A percentile compares a stretch with the other conserved stretches of the same genome.
Conservation (phyloP, 2,329 filamentous ascomycete genomes). For the Pleomassaria siparia region DNA sequence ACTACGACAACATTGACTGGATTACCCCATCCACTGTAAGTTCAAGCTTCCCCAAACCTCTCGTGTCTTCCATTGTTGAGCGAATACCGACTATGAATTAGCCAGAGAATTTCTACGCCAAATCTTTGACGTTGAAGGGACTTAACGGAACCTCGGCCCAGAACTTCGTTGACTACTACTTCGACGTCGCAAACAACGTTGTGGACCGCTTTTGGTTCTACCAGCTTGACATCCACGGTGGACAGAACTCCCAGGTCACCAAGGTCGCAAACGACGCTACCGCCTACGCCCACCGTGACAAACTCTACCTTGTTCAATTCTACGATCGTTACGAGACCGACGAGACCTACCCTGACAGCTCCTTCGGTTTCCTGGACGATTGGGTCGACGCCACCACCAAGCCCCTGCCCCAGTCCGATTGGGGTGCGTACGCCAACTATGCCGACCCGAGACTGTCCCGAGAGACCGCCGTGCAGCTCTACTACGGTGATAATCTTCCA, state of each 20-base stretch:
- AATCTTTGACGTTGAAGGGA: constrained; percentile 11
- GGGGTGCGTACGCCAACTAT: constrained; percentile 53
- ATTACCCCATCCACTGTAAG: constrained; percentile 11
- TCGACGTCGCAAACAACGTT: constrained; percentile 11
- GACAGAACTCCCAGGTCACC: constrained; percentile 12
- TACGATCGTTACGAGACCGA: constrained; percentile 15
- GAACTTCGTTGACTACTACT: constrained; percentile 14
- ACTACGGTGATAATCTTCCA: constrained; percentile 40
- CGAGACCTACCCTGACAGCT: constrained; percentile 32
- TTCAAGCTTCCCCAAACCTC: background rate
- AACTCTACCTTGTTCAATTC: constrained; percentile 14
- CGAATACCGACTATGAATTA: constrained; percentile 2
- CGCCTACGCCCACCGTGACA: constrained; percentile 15
- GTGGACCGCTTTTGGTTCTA: constrained; percentile 16
- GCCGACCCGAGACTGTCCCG: constrained; percentile 47
- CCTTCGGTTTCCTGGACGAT: constrained; percentile 38
- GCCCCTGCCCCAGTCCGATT: constrained; percentile 24
- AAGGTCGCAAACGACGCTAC: constrained; percentile 11
- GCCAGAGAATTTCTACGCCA: constrained; percentile 18
- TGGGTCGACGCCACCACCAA: constrained; percentile 35
- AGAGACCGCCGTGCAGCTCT: constrained; percentile 45
- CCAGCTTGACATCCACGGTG: constrained; percentile 16
- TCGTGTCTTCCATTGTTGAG: background rate
- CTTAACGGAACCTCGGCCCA: constrained; percentile 12
- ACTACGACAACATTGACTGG: constrained; percentile 14